Percentiles rank a stretch among this genome's conserved stretches.
These are phyloP conservation scores for Ceratobasidium sp. DNA, from an alignment of 1,284 basidiomycete genomes.

Conservation along the genomic window DNA sequence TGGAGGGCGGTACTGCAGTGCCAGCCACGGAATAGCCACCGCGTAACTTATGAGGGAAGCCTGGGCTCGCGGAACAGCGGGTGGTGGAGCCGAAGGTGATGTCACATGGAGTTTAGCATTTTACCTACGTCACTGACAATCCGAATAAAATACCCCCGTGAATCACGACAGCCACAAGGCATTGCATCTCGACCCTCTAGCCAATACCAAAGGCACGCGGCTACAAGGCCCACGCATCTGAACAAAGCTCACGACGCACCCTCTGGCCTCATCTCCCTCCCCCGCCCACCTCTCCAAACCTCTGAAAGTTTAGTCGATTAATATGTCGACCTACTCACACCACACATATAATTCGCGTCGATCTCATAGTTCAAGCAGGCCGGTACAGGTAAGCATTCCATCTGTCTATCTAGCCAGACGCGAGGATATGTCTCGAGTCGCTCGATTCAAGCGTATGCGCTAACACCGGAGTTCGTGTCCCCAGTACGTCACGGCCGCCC, in stretches of 20 bases:
- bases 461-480: slow-evolving; percentile 14
- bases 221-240: not conserved
- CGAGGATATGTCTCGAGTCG: not conserved
- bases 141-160: slow-evolving; percentile 2
- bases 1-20: no score
- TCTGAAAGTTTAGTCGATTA: slow-evolving; percentile 3
- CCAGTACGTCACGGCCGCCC: slow-evolving; percentile 41
- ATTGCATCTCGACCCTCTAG: not conserved
- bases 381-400: slow-evolving; percentile 37
- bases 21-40: no score
- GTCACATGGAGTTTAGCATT: slow-evolving; percentile 2
- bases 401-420: not conserved
- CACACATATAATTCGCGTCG: slow-evolving; percentile 35
- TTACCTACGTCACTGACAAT: slow-evolving; percentile 22
- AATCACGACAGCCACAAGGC: not conserved
- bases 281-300: not conserved
- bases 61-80: not conserved
- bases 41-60: no score
- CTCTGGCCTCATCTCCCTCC: slow-evolving; percentile 31
- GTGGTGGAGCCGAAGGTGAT: slow-evolving; percentile 16
- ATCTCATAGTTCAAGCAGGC: slow-evolving; percentile 41
- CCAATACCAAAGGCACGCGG: not conserved
- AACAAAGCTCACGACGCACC: slow-evolving; percentile 14
- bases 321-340: slow-evolving; percentile 32
- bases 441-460: not conserved